phyloP scores from a whole-genome alignment of 2,329 filamentous ascomycete species.

The Fusarium vanettenii region DNA sequence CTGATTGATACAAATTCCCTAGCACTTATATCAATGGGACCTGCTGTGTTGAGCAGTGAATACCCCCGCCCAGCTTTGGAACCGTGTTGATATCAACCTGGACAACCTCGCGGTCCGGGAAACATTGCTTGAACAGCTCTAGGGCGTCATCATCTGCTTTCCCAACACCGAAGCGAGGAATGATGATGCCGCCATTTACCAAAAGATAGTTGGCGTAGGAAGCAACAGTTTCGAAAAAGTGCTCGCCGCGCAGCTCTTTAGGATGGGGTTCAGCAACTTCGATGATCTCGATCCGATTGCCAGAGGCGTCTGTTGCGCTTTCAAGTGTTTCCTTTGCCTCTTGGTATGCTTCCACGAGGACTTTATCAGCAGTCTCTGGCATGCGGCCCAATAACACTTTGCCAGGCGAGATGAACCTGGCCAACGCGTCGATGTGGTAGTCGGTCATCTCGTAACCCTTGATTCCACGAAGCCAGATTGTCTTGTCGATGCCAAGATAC shows the following conservation, averaged over 20 bases:
- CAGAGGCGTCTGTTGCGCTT: slow-evolving; percentile 31
- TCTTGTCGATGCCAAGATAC: slow-evolving; percentile 39
- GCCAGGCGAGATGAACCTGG: slow-evolving; percentile 41
- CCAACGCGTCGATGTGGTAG: slow-evolving; percentile 45
- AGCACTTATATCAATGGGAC: slow-evolving; percentile 21
- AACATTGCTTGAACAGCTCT: slow-evolving; percentile 12
- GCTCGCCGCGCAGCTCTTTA: background rate
- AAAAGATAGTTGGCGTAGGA: slow-evolving; percentile 43
- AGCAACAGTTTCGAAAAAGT: slow-evolving; percentile 14
- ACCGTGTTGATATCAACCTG: slow-evolving; percentile 17
- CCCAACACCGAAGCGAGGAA: slow-evolving; percentile 43
- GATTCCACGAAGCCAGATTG: slow-evolving; percentile 45
- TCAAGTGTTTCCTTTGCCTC: slow-evolving; percentile 36
- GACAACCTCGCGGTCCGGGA: slow-evolving; percentile 28
- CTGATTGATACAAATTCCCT: background rate
- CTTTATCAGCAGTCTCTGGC: background rate
- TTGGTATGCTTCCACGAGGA: slow-evolving; percentile 34
- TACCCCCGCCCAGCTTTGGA: slow-evolving; percentile 38
- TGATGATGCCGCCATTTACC: slow-evolving; percentile 44
- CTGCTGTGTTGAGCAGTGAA: slow-evolving; percentile 46
- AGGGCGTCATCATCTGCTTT: slow-evolving; percentile 39
- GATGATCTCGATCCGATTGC: slow-evolving; percentile 34
- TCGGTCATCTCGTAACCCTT: slow-evolving; percentile 42
- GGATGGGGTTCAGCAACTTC: slow-evolving; percentile 42
- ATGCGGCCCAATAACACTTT: slow-evolving; percentile 39